A percentile compares a stretch with the other conserved stretches of the same genome.
Conservation (phyloP, 2,329 filamentous ascomycete genomes). For the Botrytis squamosa region DNA sequence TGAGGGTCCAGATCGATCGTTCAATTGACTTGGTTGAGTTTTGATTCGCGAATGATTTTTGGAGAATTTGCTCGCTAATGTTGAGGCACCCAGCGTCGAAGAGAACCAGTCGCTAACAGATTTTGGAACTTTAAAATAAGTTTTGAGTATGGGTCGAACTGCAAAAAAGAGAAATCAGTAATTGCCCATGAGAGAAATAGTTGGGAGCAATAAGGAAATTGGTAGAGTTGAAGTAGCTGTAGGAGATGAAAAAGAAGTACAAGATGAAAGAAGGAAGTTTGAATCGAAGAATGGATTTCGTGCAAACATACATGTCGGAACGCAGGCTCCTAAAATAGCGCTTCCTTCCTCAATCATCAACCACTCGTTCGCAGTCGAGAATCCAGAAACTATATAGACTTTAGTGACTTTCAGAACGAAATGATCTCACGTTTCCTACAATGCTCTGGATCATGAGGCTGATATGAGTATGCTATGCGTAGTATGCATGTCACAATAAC, state of each 20-base stretch:
- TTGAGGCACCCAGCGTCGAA: not conserved
- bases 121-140: constrained; percentile 13
- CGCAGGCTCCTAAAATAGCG: constrained; percentile 17
- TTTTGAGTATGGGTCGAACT: constrained; percentile 12
- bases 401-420: not conserved
- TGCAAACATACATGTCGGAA: constrained; percentile 11
- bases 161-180: not conserved
- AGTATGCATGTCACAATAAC: constrained; percentile 18
- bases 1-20: not conserved
- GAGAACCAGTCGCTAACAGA: constrained; percentile 8
- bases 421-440: not conserved
- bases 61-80: not conserved
- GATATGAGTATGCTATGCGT: constrained; percentile 17
- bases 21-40: not conserved
- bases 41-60: not conserved
- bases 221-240: not conserved
- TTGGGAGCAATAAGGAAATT: not conserved
- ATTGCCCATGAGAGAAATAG: not conserved
- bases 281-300: not conserved
- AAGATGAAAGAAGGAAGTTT: not conserved
- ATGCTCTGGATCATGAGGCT: constrained; percentile 5
- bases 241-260: not conserved
- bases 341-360: constrained; percentile 19
- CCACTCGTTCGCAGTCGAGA: constrained; percentile 14
- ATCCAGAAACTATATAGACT: not conserved